Base-by-base conservation (phyloP, 768 basidiomycete species). In the Rhodotorula paludigena region DNA sequence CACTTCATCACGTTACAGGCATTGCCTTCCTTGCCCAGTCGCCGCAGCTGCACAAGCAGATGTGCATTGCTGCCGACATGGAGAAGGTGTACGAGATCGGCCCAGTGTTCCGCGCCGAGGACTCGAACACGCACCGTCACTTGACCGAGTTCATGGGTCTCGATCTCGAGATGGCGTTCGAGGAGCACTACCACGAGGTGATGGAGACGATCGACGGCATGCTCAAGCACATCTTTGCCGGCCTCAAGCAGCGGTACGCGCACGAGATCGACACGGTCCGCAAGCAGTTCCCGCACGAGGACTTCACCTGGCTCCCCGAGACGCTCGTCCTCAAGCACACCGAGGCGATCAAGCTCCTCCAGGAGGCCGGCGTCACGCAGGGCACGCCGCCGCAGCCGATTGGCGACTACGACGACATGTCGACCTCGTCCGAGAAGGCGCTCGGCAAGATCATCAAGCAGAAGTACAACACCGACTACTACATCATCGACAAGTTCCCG, bases 401-500 rank as follows among this genome's bases (percentile, higher is more conserved):
- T 64, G 87, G 86, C 59, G 82, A 81, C 15, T 81, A 90, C 73
- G 92, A 96, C 63, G 96, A 99, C 78, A 90, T 99, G 79, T 89
- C 92, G 81, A 99, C 96, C 28, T 88, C 89, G 77, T 92, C 94
- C 77, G 96, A 99, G 80, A 94, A 89, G 81, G 84, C 88, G 67
- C 87, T 99, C 44, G 96, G 96, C 30, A 82, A 87, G 55, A 81
- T 98, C 60, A 86, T 99, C 74, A 90, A 87, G 77, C 87, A 85
- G 58, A 97, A 96, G 80, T 94, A 96, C 78, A 86, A 92, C 75
- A 97, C 91, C 52, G 96, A 99, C 80, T 99, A 97, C 82, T 99
- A 89, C 81, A 98, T 98, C 79, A 87, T 99, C 74, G 96, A 99
- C 83, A 99, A 98, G 80, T 99, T 98, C 84, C 96, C 96, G 9